Percentiles rank a stretch among this genome's conserved stretches.
These are phyloP conservation scores for Phytophthora kernoviae DNA, from an alignment of 352 stramenopile genomes.

Conservation along the genomic window DNA sequence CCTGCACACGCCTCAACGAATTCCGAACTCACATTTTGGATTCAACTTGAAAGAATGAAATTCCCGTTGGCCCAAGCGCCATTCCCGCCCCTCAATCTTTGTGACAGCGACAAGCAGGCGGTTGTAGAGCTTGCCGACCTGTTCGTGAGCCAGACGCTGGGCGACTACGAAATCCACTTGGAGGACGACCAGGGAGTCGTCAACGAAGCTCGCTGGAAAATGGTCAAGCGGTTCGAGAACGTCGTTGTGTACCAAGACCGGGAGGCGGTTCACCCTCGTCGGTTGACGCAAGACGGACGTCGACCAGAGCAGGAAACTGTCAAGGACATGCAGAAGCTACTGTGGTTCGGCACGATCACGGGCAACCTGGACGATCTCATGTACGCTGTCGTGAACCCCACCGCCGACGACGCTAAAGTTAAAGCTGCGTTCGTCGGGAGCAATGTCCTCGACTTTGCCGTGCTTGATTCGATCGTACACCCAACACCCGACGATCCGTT, in stretches of 20 bases:
- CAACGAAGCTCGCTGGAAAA: constrained; percentile 41
- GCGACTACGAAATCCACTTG: constrained; percentile 39
- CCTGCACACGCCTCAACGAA: constrained; percentile 4
- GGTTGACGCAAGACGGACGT: constrained; percentile 12
- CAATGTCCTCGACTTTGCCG: constrained; percentile 52
- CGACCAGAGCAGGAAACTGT: constrained; percentile 4
- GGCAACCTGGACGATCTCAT: constrained; percentile 50
- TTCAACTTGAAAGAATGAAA: constrained; percentile 22
- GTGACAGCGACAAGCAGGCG: constrained; percentile 18
- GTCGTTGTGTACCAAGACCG: constrained; percentile 42
- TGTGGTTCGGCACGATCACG: constrained; percentile 43
- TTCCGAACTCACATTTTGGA: background rate
- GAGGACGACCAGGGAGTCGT: constrained; percentile 23
- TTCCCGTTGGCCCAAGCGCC: constrained; percentile 33
- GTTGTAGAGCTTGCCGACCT: constrained; percentile 33
- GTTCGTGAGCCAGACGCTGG: constrained; percentile 39
- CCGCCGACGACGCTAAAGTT: constrained; percentile 30
- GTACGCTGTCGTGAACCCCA: constrained; percentile 43
- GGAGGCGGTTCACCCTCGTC: constrained; percentile 6
- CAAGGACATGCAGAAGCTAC: constrained; percentile 42
- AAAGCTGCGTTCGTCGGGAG: constrained; percentile 35
- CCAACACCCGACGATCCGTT: constrained; percentile 50
- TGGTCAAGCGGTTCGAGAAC: constrained; percentile 41
- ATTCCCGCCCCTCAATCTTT: constrained; percentile 39
- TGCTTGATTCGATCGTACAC: constrained; percentile 44